These are phyloP conservation scores for Colletotrichum australisinense DNA, from an alignment of 2,329 filamentous ascomycete species.

Conservation along the genomic window DNA sequence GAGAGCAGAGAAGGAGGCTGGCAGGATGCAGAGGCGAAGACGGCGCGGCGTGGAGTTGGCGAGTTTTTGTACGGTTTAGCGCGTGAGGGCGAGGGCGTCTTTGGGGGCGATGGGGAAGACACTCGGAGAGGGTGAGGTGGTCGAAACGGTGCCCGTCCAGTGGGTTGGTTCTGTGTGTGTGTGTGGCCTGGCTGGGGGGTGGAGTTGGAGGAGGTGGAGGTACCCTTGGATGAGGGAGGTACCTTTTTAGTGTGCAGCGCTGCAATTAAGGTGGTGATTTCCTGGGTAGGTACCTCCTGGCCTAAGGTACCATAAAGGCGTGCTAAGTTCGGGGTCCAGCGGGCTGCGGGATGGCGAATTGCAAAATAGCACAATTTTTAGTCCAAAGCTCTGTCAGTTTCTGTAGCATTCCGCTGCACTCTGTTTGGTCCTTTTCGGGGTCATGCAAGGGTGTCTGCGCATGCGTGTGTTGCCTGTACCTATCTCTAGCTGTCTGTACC, in stretches of 20 bases:
- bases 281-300: no score
- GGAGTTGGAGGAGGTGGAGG: slow-evolving; percentile 28
- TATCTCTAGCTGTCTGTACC: no score
- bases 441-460: neutral
- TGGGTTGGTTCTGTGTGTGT: neutral
- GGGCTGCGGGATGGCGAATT: slow-evolving; percentile 31
- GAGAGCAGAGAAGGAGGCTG: neutral
- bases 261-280: no score
- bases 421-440: neutral
- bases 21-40: slow-evolving; percentile 16
- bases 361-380: slow-evolving; percentile 18
- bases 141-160: slow-evolving; percentile 23
- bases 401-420: slow-evolving; percentile 17
- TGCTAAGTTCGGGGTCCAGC: slow-evolving; percentile 22
- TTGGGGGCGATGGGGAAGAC: neutral
- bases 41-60: slow-evolving; percentile 24
- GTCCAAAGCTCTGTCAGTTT: neutral
- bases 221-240: neutral
- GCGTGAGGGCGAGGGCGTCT: slow-evolving; percentile 11
- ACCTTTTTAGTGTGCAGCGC: neutral
- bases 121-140: slow-evolving; percentile 32
- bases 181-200: slow-evolving; percentile 1
- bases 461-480: neutral
- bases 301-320: no score
- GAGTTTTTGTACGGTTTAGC: slow-evolving; percentile 32